Base-by-base conservation (phyloP, 2,329 filamentous ascomycete genomes). In the Colletotrichum kahawae region DNA sequence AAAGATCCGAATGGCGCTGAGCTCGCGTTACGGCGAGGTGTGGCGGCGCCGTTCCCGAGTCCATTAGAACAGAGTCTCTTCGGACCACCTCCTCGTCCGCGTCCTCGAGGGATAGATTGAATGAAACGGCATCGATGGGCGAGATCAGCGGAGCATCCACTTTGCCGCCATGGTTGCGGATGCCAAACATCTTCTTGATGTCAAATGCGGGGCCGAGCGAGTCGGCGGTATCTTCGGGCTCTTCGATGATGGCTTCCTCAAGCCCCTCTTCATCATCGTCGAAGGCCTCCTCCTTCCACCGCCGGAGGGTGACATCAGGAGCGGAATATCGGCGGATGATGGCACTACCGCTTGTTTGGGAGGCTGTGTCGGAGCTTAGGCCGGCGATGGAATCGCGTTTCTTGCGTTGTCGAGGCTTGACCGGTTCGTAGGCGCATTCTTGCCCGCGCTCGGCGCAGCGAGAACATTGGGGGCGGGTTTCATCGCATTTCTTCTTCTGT, bases 401-500 rank as follows among this genome's bases (percentile, higher is more conserved):
- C 36, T 84, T 83, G 48, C 84, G 82, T 73, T 85, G 84, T 36
- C 83, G 85, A 74, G 82, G 84, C 75, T 80, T 83, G 24, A 89
- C 84, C 51, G 86, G 82, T 72, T 90, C 89, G 76, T 91, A 91
- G 4, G 83, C 81, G 78, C 89, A 91, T 27, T 87, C 84, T 60
- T 88, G 82, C 65, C 84, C 83, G 54, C 86, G 85, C 79, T 91
- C 89, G 56, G 82, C 78, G 80, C 89, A 91, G 54, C 89, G 88
- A 27, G 86, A 83, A 78, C 89, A 91, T 60, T 84, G 82, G 4
- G 89, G 89, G 9, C 88, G 86, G 38, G 81, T 83, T 80, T 91
- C 89, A 78, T 91, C 88, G 78, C 89, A 91, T 82, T 91, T 91
- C 80, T 91, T 91, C 81, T 91, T 91, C 89, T 91, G 75, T 76